A percentile compares a stretch with the other conserved stretches of the same genome.
Conservation (phyloP, 208 protist genomes). For the Leishmania guyanensis region DNA sequence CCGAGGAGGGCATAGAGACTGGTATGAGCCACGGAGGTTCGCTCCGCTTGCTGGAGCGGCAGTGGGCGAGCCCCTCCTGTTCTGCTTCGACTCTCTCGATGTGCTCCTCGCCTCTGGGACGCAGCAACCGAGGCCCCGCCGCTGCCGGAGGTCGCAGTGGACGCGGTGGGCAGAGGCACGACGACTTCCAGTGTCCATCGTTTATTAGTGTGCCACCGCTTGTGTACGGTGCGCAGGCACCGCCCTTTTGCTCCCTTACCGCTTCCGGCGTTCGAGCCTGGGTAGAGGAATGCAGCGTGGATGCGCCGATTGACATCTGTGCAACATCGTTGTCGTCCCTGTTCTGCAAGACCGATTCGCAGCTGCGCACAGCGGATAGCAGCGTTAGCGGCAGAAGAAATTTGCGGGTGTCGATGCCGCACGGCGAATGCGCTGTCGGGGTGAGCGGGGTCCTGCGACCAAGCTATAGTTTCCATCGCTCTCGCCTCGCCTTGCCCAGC, state of each 20-base stretch:
- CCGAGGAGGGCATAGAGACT: constrained; percentile 2
- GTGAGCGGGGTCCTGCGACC: neutral
- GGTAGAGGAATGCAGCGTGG: constrained; percentile 18
- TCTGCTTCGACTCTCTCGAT: constrained; percentile 8
- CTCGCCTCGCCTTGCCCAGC: neutral
- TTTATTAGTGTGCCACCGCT: neutral
- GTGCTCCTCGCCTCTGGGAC: constrained; percentile 7
- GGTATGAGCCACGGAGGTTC: constrained; percentile 4
- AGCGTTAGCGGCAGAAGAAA: constrained; percentile 5
- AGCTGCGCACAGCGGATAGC: constrained; percentile 12
- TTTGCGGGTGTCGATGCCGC: neutral
- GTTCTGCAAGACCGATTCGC: constrained; percentile 11
- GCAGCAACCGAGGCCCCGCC: neutral
- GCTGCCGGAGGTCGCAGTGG: neutral
- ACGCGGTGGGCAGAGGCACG: neutral
- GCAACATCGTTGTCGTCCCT: neutral
- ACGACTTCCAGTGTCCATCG: neutral
- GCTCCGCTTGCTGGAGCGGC: neutral
- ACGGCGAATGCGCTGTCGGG: neutral
- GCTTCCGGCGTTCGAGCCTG: constrained; percentile 6
- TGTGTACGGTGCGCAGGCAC: neutral
- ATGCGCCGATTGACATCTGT: constrained; percentile 18
- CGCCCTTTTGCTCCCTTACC: neutral
- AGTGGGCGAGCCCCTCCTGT: constrained; percentile 2
- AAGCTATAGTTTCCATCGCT: neutral